Evolutionary conservation across 768 basidiomycete species (phyloP).

Genomic region (Mycena amicta): DNA sequence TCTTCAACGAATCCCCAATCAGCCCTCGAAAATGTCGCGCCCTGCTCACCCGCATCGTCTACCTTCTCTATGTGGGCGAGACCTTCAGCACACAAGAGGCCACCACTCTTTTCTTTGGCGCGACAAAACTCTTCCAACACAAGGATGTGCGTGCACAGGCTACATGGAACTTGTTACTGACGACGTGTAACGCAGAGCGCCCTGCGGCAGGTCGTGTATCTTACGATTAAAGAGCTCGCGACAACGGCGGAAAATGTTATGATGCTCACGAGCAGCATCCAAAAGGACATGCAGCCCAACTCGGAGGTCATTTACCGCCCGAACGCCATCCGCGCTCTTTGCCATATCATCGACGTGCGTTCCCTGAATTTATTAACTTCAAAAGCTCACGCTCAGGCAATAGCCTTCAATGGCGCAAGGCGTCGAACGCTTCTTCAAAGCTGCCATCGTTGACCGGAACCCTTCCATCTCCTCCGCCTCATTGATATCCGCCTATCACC

Average conservation of each 20-base stretch:
- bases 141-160: constrained; percentile 98
- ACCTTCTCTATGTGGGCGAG: constrained; percentile 95
- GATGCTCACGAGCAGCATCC: constrained; percentile 99
- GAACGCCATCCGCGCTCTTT: constrained; percentile 94
- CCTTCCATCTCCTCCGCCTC: constrained; percentile 95
- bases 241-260: constrained; percentile 97
- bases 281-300: constrained; percentile 99
- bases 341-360: constrained; percentile 96
- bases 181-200: constrained; percentile 90
- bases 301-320: constrained; percentile 98
- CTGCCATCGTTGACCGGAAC: constrained; percentile 96
- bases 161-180: no score
- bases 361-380: not conserved
- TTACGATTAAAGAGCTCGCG: constrained; percentile 97
- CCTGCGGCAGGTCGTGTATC: constrained; percentile 95
- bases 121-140: constrained; percentile 98
- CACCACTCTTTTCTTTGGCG: constrained; percentile 97
- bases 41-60: constrained; percentile 93
- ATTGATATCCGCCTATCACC: constrained; percentile 95
- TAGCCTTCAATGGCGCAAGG: constrained; percentile 99
- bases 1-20: constrained; percentile 99
- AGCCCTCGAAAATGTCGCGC: constrained; percentile 97
- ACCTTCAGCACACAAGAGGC: constrained; percentile 94
- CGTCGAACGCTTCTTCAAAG: constrained; percentile 98
- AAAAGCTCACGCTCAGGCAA: constrained; percentile 8